phyloP scores from a whole-genome alignment of 129 eudicot species.

The Logfia minima region DNA sequence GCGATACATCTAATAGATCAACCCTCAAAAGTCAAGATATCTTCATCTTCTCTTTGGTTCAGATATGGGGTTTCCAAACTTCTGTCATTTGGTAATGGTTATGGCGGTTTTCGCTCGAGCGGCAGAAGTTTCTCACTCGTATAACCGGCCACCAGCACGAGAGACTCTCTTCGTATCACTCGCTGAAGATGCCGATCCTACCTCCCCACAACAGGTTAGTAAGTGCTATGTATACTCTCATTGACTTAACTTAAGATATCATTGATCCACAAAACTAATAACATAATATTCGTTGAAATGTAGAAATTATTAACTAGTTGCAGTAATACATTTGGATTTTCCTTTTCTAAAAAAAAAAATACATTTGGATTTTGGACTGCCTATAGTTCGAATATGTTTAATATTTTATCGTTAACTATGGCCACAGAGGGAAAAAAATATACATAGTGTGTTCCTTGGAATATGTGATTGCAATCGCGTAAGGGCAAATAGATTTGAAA shows the following conservation, averaged over 20 bases:
- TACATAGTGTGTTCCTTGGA: not conserved
- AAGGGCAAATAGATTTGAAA: too few relatives aligned
- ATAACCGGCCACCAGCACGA: constrained; percentile 51
- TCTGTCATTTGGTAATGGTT: constrained; percentile 6
- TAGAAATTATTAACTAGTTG: not conserved
- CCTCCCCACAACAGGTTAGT: constrained; percentile 49
- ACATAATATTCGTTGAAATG: not conserved
- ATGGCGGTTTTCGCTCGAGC: constrained; percentile 23
- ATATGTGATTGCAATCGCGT: too few relatives aligned
- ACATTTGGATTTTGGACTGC: too few relatives aligned
- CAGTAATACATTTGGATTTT: too few relatives aligned
- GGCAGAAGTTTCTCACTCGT: constrained; percentile 9
- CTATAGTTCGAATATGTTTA: too few relatives aligned
- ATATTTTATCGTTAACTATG: too few relatives aligned
- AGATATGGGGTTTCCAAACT: not conserved
- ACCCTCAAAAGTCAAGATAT: not conserved
- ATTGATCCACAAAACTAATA: not conserved
- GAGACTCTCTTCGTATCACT: constrained; percentile 33
- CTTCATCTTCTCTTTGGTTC: not conserved
- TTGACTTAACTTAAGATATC: not conserved
- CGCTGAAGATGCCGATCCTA: constrained; percentile 23
- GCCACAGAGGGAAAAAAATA: not conserved
- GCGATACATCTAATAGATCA: not conserved
- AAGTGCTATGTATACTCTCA: not conserved
- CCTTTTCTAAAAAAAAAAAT: too few relatives aligned